Percentiles rank a stretch among this genome's conserved stretches.
These are phyloP conservation scores for Ramularia collo-cygni DNA, from an alignment of 2,329 filamentous ascomycete species.

Conservation along the genomic window DNA sequence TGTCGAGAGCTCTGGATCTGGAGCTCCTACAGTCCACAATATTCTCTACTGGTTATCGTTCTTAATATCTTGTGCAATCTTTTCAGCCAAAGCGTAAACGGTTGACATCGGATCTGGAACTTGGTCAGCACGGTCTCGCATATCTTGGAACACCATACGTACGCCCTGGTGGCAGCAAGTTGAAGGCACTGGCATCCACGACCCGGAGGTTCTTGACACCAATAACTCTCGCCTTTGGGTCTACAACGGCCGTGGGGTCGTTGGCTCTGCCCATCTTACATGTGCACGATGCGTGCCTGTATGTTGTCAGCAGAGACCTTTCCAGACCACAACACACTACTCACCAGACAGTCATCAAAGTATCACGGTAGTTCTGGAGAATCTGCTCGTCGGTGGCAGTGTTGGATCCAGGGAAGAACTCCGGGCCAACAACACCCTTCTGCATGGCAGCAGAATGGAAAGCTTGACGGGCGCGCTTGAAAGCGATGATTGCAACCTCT, in stretches of 20 bases:
- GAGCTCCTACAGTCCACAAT: too few species aligned
- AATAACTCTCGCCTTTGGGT: constrained; percentile 15
- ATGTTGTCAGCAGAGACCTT: too few species aligned
- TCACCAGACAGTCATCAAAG: constrained; percentile 4
- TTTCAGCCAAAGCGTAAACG: constrained; percentile 13
- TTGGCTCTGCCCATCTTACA: constrained; percentile 14
- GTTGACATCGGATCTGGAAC: too few species aligned
- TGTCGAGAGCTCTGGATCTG: too few species aligned
- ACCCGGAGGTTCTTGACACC: constrained; percentile 19
- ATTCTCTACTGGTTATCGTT: too few species aligned
- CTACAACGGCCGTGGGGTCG: constrained; percentile 20
- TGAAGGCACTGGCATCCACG: constrained; percentile 20
- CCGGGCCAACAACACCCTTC: constrained; percentile 6
- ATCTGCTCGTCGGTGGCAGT: constrained; percentile 10
- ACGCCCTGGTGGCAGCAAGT: constrained; percentile 21
- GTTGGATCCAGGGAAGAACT: constrained; percentile 14
- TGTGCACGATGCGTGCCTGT: background rate
- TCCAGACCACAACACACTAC: background rate
- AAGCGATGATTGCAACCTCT: constrained; percentile 29
- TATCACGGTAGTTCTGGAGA: constrained; percentile 8
- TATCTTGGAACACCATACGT: constrained; percentile 22
- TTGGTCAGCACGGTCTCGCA: too few species aligned
- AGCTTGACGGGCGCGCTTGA: constrained; percentile 28
- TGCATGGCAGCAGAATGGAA: constrained; percentile 23
- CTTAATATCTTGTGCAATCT: constrained; percentile 8